phyloP scores from a whole-genome alignment of 2,329 filamentous ascomycete species.

The Coleophoma eucalyptorum region DNA sequence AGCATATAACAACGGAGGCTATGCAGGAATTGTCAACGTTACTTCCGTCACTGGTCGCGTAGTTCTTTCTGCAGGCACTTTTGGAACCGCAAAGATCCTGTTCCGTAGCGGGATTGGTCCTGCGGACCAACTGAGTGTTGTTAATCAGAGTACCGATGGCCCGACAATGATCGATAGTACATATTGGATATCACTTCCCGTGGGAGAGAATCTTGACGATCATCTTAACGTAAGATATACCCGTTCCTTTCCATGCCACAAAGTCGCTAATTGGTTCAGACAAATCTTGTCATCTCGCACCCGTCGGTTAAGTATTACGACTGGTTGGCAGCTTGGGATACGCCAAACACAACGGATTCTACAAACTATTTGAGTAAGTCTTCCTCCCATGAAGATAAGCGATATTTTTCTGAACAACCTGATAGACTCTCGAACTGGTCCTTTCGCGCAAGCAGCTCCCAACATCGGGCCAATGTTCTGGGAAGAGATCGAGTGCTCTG shows the following conservation, averaged over 20 bases:
- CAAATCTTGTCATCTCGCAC: constrained; percentile 47
- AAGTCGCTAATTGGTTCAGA: constrained; percentile 16
- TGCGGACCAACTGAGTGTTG: constrained; percentile 39
- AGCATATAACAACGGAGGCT: constrained; percentile 46
- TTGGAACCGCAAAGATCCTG: constrained; percentile 66
- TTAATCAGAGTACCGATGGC: constrained; percentile 44
- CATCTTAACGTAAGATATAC: constrained; percentile 41
- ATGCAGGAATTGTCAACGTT: constrained; percentile 56
- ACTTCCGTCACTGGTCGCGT: constrained; percentile 58
- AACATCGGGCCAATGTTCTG: constrained; percentile 62
- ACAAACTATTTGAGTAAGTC: constrained; percentile 37
- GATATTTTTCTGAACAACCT: neutral
- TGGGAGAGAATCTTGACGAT: constrained; percentile 56
- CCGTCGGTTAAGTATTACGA: constrained; percentile 56
- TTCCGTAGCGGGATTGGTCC: constrained; percentile 55
- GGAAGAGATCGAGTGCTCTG: constrained; percentile 52
- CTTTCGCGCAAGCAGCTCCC: constrained; percentile 60
- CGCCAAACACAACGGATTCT: constrained; percentile 39
- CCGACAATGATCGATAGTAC: constrained; percentile 44
- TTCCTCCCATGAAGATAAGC: neutral
- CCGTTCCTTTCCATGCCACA: neutral
- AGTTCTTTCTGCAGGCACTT: constrained; percentile 64
- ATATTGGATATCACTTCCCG: constrained; percentile 54
- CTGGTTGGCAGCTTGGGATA: constrained; percentile 57
- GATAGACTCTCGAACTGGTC: constrained; percentile 40